Evolutionary conservation across 2,329 filamentous ascomycete species (phyloP), one percentile per base, ranked within the genome.

Genomic region (Teratosphaeria nubilosa): DNA sequence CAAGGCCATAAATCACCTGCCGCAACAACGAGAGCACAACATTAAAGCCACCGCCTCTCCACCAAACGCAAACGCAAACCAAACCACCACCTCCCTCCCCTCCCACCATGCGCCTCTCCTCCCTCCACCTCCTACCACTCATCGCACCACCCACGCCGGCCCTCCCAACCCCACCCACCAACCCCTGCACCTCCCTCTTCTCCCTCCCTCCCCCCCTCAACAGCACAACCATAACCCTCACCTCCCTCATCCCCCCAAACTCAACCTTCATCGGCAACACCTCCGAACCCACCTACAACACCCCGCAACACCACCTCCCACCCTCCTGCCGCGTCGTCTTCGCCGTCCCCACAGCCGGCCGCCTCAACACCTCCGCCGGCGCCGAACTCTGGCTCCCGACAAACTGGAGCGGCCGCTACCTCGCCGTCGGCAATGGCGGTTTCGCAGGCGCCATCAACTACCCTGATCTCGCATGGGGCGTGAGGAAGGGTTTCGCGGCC

Each of bases 401-500:
- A 9, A 30, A 58, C 1, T 68, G 65, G 64, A 68, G 63, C 30
- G 57, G 61, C 1, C 61, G 66, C 14, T 67, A 64, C 41, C 60
- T 67, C 5, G 69, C 72, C 1, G 69, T 76, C 16, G 77, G 77
- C 3, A 78, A 78, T 66, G 74, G 75, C 30, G 76, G 76, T 0
- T 77, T 76, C 63, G 71, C 69, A 3, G 77, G 77, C 32, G 75
- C 76, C 13, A 74, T 79, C 57, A 77, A 77, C 56, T 78, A 73
- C 70, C 67, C 72, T 3, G 78, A 79, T 58, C 79, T 80, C 76
- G 6, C 20, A 11, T 25, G 45, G 20, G 68, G 67, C 2, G 56
- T 70, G 1, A 60, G 63, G 2, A 76, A 76, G 58, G 74, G 74
- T 3, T 76, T 77, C 55, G 75, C 75, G 4, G 66, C 68, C 22